These are phyloP conservation scores for Microdochium trichocladiopsis DNA, from an alignment of 2,329 filamentous ascomycete species.

Conservation along the genomic window DNA sequence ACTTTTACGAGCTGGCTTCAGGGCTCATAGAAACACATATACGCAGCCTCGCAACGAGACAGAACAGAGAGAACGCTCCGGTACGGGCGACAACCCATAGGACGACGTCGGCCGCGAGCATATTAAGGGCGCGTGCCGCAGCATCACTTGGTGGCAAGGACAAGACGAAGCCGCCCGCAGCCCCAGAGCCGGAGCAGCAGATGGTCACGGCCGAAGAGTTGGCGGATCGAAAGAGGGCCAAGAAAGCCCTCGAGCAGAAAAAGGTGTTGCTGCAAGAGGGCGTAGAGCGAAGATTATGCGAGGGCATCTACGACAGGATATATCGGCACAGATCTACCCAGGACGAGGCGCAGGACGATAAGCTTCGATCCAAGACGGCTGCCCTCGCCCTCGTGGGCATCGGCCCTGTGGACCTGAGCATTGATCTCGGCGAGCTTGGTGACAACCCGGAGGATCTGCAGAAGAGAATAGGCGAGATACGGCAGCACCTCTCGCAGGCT, in stretches of 20 bases:
- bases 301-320: slow-evolving; percentile 79
- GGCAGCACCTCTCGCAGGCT: slow-evolving; percentile 64
- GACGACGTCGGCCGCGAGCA: slow-evolving; percentile 43
- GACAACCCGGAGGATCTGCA: slow-evolving; percentile 49
- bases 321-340: slow-evolving; percentile 88
- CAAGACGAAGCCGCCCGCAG: slow-evolving; percentile 32
- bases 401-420: slow-evolving; percentile 74
- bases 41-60: slow-evolving; percentile 65
- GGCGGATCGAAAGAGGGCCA: slow-evolving; percentile 68
- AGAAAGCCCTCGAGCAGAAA: slow-evolving; percentile 73
- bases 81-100: slow-evolving; percentile 46
- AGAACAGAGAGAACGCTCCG: slow-evolving; percentile 61
- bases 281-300: slow-evolving; percentile 78
- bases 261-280: slow-evolving; percentile 76
- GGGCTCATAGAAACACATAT: slow-evolving; percentile 84
- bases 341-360: slow-evolving; percentile 92
- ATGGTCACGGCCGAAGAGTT: slow-evolving; percentile 90
- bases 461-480: slow-evolving; percentile 60
- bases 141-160: slow-evolving; percentile 47
- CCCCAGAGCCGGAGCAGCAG: slow-evolving; percentile 55
- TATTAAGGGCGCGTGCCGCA: slow-evolving; percentile 45
- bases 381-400: slow-evolving; percentile 89
- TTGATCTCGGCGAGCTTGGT: slow-evolving; percentile 57
- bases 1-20: slow-evolving; percentile 80
- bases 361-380: slow-evolving; percentile 87